These are phyloP conservation scores for Paecilomyces sp. DNA, from an alignment of 2,329 filamentous ascomycete genomes.

Conservation along the genomic window DNA sequence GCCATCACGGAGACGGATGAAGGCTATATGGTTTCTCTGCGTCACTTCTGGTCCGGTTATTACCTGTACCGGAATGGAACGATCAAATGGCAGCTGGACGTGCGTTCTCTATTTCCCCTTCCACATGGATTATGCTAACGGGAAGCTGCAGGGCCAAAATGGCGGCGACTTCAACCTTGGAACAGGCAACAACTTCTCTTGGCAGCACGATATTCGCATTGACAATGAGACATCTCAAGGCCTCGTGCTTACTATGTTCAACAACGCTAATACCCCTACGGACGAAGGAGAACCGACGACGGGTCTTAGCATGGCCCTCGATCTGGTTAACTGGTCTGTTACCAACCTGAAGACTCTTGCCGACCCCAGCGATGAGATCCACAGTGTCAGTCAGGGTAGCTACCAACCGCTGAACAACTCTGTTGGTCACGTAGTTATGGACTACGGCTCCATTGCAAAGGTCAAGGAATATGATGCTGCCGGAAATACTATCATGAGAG, in stretches of 20 bases:
- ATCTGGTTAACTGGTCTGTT: slow-evolving; percentile 16
- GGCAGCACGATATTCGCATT: slow-evolving; percentile 31
- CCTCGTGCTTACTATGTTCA: slow-evolving; percentile 24
- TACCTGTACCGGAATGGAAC: slow-evolving; percentile 23
- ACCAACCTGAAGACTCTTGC: slow-evolving; percentile 13
- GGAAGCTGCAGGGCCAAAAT: slow-evolving; percentile 13
- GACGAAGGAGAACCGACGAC: slow-evolving; percentile 13
- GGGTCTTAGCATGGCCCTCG: slow-evolving; percentile 15
- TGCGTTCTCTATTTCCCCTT: slow-evolving; percentile 3
- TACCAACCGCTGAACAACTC: slow-evolving; percentile 16
- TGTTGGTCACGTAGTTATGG: slow-evolving; percentile 20
- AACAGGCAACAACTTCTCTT: slow-evolving; percentile 15
- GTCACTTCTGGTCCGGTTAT: slow-evolving; percentile 27
- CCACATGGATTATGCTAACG: neutral
- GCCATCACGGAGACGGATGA: slow-evolving; percentile 23
- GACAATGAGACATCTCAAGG: slow-evolving; percentile 25
- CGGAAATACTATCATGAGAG: slow-evolving; percentile 23
- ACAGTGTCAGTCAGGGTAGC: slow-evolving; percentile 22
- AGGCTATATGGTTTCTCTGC: slow-evolving; percentile 27
- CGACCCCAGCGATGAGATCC: slow-evolving; percentile 16
- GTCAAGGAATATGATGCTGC: slow-evolving; percentile 28
- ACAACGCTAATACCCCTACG: slow-evolving; percentile 22
- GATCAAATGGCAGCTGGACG: slow-evolving; percentile 20
- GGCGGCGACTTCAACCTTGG: slow-evolving; percentile 19
- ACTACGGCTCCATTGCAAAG: slow-evolving; percentile 28